Evolutionary conservation across 768 basidiomycete species (phyloP).

Genomic region (Pleurotus cornucopiae): DNA sequence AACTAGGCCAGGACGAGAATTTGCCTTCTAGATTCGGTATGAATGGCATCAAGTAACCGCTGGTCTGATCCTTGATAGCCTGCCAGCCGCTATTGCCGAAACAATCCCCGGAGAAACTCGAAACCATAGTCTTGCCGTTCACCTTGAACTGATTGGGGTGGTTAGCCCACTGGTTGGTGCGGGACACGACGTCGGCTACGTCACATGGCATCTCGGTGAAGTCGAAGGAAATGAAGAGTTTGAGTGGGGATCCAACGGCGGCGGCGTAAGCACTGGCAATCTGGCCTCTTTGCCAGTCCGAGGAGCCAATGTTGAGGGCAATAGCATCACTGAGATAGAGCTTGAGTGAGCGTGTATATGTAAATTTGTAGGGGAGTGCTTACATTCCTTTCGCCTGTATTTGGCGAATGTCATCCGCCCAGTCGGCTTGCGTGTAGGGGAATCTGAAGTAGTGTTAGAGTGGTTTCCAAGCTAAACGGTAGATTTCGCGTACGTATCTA

Average conservation of each 20-base stretch:
- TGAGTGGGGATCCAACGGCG: constrained; percentile 35
- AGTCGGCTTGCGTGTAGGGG: constrained; percentile 32
- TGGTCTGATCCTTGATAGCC: constrained; percentile 41
- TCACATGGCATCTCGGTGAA: constrained; percentile 48
- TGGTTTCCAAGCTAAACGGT: neutral
- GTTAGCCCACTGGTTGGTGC: constrained; percentile 40
- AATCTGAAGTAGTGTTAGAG: constrained; percentile 23
- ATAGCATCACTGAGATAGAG: constrained; percentile 46
- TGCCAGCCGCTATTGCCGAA: constrained; percentile 51
- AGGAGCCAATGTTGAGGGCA: constrained; percentile 58
- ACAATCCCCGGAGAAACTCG: constrained; percentile 58
- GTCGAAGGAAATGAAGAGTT: constrained; percentile 58
- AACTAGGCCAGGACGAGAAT: constrained; percentile 40
- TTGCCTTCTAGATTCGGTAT: constrained; percentile 49
- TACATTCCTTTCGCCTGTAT: constrained; percentile 40
- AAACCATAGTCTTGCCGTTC: constrained; percentile 51
- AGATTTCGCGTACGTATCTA: constrained; percentile 36
- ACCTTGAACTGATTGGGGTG: constrained; percentile 55
- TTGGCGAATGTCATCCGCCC: constrained; percentile 36
- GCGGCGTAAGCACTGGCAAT: constrained; percentile 48
- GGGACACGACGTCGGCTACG: constrained; percentile 34
- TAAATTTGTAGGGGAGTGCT: constrained; percentile 12
- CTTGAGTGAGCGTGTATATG: constrained; percentile 13
- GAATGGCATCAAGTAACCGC: constrained; percentile 49
- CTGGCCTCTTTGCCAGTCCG: constrained; percentile 46